Conservation (phyloP, 306 rosid species). For the Acmispon strigosus region DNA sequence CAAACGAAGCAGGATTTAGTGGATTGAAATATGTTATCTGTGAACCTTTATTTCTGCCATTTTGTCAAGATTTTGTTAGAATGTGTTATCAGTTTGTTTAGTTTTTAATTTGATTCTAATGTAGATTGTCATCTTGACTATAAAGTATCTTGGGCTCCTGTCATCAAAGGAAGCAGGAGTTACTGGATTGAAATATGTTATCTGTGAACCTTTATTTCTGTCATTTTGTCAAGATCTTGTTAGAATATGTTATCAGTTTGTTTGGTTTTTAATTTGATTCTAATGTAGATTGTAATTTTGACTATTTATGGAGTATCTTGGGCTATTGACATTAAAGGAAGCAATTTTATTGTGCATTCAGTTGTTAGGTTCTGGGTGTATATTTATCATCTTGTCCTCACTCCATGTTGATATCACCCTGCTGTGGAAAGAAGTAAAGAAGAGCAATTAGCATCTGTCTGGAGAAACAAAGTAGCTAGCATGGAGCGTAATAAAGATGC, state of each 20-base stretch:
- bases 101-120: conserved; percentile 22
- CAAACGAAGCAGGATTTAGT: too few species aligned
- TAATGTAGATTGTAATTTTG: conserved; percentile 25
- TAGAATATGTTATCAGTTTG: background rate
- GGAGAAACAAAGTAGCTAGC: conserved; percentile 21
- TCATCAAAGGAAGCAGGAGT: conserved; percentile 19
- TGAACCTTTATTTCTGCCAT: conserved; percentile 1
- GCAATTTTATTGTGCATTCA: conserved; percentile 14
- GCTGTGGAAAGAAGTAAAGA: background rate
- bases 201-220: background rate
- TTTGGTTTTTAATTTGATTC: conserved; percentile 19
- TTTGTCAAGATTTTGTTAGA: background rate
- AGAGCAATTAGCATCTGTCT: conserved; percentile 8
- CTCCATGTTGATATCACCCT: conserved; percentile 14
- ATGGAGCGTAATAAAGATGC: conserved; percentile 62
- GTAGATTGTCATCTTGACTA: conserved; percentile 23
- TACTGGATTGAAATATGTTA: background rate
- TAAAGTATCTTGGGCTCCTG: conserved; percentile 23
- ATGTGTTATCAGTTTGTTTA: background rate
- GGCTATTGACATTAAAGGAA: conserved; percentile 22
- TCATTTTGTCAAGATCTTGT: background rate
- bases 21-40: background rate
- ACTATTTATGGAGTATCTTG: conserved; percentile 15
- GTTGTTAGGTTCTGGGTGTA: conserved; percentile 6
- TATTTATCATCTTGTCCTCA: conserved; percentile 7